phyloP scores from a whole-genome alignment of 2,329 filamentous ascomycete species.

The Colletotrichum ledebouriae region DNA sequence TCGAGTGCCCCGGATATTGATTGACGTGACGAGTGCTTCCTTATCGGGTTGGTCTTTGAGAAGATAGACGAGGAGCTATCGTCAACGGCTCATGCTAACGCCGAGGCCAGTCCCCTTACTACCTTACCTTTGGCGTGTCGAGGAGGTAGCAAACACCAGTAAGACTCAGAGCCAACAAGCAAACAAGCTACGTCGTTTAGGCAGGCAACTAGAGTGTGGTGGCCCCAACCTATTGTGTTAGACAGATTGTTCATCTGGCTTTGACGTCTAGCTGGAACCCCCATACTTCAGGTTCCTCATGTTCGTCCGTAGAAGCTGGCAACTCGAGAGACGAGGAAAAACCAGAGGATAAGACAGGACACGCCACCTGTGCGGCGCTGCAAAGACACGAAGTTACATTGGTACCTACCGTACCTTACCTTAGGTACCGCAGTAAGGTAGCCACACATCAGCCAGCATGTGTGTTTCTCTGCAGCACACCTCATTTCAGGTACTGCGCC shows the following conservation, averaged over 20 bases:
- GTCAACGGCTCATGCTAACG: background rate
- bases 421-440: background rate
- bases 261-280: background rate
- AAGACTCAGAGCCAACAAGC: background rate
- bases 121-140: background rate
- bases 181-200: background rate
- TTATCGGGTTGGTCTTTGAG: background rate
- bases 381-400: background rate
- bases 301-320: background rate
- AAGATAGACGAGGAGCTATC: conserved; percentile 21
- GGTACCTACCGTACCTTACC: too few relatives aligned
- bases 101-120: background rate
- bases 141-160: conserved; percentile 5
- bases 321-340: background rate
- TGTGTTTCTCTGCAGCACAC: conserved; percentile 8
- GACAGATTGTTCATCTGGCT: conserved; percentile 2
- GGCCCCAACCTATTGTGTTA: conserved; percentile 12
- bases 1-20: background rate
- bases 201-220: conserved; percentile 3
- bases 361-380: conserved; percentile 38
- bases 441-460: background rate
- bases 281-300: background rate
- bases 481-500: background rate
- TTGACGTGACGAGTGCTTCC: background rate
- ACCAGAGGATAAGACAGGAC: conserved; percentile 22